A percentile compares a stretch with the other conserved stretches of the same genome.
These are phyloP conservation scores for Colletotrichum scovillei DNA, from an alignment of 2,329 filamentous ascomycete genomes.

Conservation along the genomic window DNA sequence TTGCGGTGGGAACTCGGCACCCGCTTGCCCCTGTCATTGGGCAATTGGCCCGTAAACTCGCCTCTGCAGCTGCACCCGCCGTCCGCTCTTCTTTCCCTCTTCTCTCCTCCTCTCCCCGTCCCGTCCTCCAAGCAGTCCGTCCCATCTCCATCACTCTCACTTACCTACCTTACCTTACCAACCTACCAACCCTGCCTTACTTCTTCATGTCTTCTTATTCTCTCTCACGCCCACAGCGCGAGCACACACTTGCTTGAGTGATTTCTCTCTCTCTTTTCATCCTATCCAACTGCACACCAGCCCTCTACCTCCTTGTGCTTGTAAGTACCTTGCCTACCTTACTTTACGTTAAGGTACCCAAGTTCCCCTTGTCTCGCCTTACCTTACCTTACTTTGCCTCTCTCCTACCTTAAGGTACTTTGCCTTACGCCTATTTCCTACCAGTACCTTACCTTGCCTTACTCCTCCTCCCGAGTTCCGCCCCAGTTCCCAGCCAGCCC, in stretches of 20 bases:
- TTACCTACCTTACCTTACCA: background rate
- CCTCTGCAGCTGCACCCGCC: slow-evolving; percentile 24
- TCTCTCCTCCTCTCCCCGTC: background rate
- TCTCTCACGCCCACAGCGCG: background rate
- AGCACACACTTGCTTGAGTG: background rate
- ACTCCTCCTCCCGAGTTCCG: slow-evolving; percentile 10
- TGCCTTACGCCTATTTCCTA: no score
- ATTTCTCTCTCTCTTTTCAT: background rate
- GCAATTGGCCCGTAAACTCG: slow-evolving; percentile 2
- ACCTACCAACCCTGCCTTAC: background rate
- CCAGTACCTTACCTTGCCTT: no score
- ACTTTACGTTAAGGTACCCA: background rate
- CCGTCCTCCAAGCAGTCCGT: background rate
- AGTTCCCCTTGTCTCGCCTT: no score
- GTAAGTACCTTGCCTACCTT: background rate
- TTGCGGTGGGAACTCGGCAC: slow-evolving; percentile 10
- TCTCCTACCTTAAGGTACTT: background rate
- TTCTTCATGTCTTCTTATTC: background rate
- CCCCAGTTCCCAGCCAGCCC: slow-evolving; percentile 3
- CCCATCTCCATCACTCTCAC: background rate
- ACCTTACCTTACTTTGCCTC: background rate
- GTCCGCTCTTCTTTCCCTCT: background rate
- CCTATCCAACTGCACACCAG: background rate
- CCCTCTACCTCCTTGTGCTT: background rate
- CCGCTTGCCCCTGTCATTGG: slow-evolving; percentile 9